phyloP scores from a whole-genome alignment of 306 rosid genomes.

The Gastrolobium villosum region DNA sequence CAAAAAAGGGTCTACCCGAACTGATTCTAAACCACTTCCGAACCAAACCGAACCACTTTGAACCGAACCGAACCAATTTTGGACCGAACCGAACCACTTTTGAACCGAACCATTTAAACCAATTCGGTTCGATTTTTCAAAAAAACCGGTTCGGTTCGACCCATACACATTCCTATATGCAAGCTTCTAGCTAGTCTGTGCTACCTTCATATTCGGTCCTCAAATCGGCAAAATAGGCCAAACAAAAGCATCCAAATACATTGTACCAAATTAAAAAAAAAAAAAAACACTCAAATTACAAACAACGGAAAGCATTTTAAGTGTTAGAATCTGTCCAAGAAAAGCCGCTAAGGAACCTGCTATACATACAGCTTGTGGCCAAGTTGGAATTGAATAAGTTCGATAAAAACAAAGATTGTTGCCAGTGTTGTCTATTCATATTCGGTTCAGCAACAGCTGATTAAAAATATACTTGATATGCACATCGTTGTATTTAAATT shows the following conservation, averaged over 20 bases:
- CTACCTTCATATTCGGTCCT: not conserved
- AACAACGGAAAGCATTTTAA: not conserved
- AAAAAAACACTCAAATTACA: not conserved
- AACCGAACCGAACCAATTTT: too few relatives aligned
- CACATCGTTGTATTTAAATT: not conserved
- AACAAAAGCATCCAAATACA: not conserved
- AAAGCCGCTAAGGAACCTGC: slow-evolving; percentile 25
- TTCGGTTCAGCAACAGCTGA: slow-evolving; percentile 13
- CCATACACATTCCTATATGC: too few relatives aligned
- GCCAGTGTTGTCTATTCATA: not conserved
- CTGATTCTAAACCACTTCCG: too few relatives aligned
- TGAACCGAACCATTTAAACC: too few relatives aligned
- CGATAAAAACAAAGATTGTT: not conserved
- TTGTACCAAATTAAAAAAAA: not conserved
- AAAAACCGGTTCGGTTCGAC: too few relatives aligned
- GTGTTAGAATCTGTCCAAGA: not conserved
- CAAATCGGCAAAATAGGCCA: not conserved
- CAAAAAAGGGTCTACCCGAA: too few relatives aligned
- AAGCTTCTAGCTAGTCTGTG: too few relatives aligned
- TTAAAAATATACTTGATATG: not conserved
- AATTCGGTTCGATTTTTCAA: too few relatives aligned
- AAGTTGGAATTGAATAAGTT: slow-evolving; percentile 14
- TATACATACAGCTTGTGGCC: slow-evolving; percentile 11
- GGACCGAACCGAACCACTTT: too few relatives aligned
- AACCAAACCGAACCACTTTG: too few relatives aligned